Conservation (phyloP, 2,329 filamentous ascomycete species). For the Neurospora sp. region DNA sequence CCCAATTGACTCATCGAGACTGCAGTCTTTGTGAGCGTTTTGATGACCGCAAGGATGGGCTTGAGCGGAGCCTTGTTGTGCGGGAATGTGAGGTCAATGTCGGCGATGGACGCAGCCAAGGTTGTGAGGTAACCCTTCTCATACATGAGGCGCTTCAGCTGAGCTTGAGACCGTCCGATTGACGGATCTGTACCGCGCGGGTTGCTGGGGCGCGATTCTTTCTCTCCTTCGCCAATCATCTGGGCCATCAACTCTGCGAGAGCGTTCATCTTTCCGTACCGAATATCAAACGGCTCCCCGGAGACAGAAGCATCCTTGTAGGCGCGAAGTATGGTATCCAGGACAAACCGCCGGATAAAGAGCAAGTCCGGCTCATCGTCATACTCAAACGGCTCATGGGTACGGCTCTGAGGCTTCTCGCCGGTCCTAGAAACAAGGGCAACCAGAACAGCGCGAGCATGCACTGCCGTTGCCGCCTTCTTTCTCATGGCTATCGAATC, state of each 20-base stretch:
- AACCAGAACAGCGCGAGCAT: constrained; percentile 78
- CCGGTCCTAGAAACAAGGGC: constrained; percentile 81
- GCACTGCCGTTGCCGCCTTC: constrained; percentile 70
- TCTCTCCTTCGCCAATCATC: constrained; percentile 76
- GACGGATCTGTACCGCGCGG: constrained; percentile 23
- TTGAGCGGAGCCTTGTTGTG: constrained; percentile 91
- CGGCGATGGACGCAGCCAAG: constrained; percentile 82
- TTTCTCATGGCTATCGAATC: constrained; percentile 76
- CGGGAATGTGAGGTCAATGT: constrained; percentile 91
- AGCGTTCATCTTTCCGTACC: constrained; percentile 79
- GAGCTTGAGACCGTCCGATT: constrained; percentile 56
- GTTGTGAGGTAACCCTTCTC: constrained; percentile 92
- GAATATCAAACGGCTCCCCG: constrained; percentile 68
- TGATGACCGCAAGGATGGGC: constrained; percentile 84
- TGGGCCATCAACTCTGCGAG: constrained; percentile 87
- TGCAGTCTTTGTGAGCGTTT: constrained; percentile 77
- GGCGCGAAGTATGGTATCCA: constrained; percentile 84
- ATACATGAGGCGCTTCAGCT: constrained; percentile 91
- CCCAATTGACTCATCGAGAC: constrained; percentile 76
- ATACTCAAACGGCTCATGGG: constrained; percentile 47
- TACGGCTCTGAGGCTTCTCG: constrained; percentile 56
- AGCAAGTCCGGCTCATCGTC: constrained; percentile 77
- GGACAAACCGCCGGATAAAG: constrained; percentile 88
- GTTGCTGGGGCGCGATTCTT: constrained; percentile 34
- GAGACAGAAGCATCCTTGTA: constrained; percentile 81